Evolutionary conservation across 1,139 yeast genomes (phyloP).

Genomic region (Debaryomyces robertsiae): DNA sequence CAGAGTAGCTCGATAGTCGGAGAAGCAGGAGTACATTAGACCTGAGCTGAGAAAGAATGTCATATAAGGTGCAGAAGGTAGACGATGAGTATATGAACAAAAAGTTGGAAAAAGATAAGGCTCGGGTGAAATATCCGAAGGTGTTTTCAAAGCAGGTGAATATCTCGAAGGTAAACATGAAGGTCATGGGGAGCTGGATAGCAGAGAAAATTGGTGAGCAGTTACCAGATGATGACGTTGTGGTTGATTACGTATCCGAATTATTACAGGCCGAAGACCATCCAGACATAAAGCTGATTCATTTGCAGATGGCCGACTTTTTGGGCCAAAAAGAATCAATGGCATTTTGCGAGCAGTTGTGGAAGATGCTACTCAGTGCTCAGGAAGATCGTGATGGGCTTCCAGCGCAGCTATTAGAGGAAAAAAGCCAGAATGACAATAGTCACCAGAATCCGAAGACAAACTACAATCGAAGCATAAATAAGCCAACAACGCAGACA

Average conservation of each 20-base stretch:
- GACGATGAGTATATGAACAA: constrained; percentile 18
- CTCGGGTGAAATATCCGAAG: constrained; percentile 26
- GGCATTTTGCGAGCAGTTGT: constrained; percentile 38
- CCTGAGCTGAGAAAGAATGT: constrained; percentile 15
- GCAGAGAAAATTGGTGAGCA: constrained; percentile 28
- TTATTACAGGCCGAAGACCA: constrained; percentile 25
- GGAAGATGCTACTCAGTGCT: constrained; percentile 44
- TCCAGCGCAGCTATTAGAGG: constrained; percentile 32
- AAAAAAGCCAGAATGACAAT: constrained; percentile 12
- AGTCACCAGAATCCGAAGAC: constrained; percentile 17
- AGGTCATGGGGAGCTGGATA: constrained; percentile 41
- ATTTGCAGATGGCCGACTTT: constrained; percentile 42
- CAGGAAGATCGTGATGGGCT: constrained; percentile 44
- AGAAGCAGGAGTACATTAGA: too few relatives aligned
- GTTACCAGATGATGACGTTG: constrained; percentile 51
- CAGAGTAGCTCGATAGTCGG: too few relatives aligned
- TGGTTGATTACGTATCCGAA: constrained; percentile 44
- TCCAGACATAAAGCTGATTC: constrained; percentile 39
- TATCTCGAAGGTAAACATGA: constrained; percentile 35
- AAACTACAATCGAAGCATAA: constrained; percentile 28
- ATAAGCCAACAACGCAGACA: constrained; percentile 15
- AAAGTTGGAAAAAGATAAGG: constrained; percentile 15
- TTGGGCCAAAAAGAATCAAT: constrained; percentile 39
- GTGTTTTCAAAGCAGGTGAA: constrained; percentile 31
- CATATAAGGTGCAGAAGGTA: constrained; percentile 21